Evolutionary conservation across 352 stramenopile genomes (phyloP).

Genomic region (Globisporangium mamillatum): DNA sequence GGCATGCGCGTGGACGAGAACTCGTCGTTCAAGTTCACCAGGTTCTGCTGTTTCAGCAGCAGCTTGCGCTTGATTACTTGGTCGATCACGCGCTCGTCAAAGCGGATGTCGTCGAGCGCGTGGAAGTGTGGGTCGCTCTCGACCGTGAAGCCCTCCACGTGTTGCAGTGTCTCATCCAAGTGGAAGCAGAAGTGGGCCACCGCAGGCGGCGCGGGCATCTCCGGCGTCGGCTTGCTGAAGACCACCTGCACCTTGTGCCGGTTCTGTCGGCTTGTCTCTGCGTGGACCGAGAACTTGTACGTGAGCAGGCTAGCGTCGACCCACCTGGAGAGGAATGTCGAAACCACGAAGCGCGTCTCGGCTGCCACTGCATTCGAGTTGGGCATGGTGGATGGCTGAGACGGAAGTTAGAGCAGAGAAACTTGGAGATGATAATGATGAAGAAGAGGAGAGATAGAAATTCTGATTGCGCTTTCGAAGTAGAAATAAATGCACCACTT

Average conservation of each 20-base stretch:
- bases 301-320: slow-evolving; percentile 32
- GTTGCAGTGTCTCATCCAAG: slow-evolving; percentile 36
- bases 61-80: slow-evolving; percentile 61
- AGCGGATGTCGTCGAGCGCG: slow-evolving; percentile 35
- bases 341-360: slow-evolving; percentile 42
- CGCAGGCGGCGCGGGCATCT: slow-evolving; percentile 33
- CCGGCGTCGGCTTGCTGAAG: slow-evolving; percentile 59
- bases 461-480: no score
- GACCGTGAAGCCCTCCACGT: slow-evolving; percentile 52
- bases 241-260: slow-evolving; percentile 46
- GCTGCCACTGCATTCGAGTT: slow-evolving; percentile 22
- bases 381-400: slow-evolving; percentile 18
- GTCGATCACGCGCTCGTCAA: slow-evolving; percentile 53
- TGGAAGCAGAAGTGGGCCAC: slow-evolving; percentile 63
- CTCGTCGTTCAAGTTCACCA: slow-evolving; percentile 57
- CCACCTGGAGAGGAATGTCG: slow-evolving; percentile 43
- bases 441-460: no score
- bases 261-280: slow-evolving; percentile 28
- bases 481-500: no score
- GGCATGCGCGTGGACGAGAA: slow-evolving; percentile 59
- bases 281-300: slow-evolving; percentile 59
- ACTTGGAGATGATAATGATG: no score
- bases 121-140: slow-evolving; percentile 68
- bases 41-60: slow-evolving; percentile 30
- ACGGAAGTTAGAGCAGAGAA: not conserved